Percentiles rank a stretch among this genome's conserved stretches.
These are phyloP conservation scores for Pichia nanzhaoensis DNA, from an alignment of 805 yeast genomes.

Conservation along the genomic window DNA sequence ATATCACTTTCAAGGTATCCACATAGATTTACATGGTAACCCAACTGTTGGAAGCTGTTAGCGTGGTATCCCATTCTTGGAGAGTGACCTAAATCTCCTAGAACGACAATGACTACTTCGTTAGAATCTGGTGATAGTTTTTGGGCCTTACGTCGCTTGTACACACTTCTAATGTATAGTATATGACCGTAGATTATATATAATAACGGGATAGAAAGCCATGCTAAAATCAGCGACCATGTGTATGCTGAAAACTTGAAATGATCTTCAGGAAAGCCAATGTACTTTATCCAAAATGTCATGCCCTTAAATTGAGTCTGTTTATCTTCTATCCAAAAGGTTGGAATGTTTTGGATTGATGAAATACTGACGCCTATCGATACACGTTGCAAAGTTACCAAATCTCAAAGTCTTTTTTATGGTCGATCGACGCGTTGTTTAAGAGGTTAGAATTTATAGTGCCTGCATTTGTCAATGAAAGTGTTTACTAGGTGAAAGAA, in stretches of 20 bases:
- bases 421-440: too few relatives aligned
- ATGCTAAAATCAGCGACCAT: constrained; percentile 39
- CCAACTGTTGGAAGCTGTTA: constrained; percentile 57
- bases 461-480: too few relatives aligned
- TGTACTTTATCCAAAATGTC: constrained; percentile 19
- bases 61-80: constrained; percentile 95
- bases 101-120: constrained; percentile 69
- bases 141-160: constrained; percentile 12
- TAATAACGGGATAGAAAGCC: constrained; percentile 41
- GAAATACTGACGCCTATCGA: too few relatives aligned
- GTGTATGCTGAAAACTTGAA: constrained; percentile 33
- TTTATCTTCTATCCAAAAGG: too few relatives aligned
- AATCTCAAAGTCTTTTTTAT: too few relatives aligned
- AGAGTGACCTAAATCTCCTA: constrained; percentile 92
- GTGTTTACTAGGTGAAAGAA: too few relatives aligned
- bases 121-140: constrained; percentile 26
- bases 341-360: too few relatives aligned
- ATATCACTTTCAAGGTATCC: constrained; percentile 67
- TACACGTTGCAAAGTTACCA: too few relatives aligned
- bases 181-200: constrained; percentile 36
- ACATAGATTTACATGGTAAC: constrained; percentile 73
- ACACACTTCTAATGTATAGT: constrained; percentile 16
- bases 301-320: neutral
- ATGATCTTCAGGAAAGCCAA: constrained; percentile 19
- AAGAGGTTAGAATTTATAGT: too few relatives aligned